Evolutionary conservation across 345 rosid genomes (phyloP).

Genomic region (Sonneratia alba): DNA sequence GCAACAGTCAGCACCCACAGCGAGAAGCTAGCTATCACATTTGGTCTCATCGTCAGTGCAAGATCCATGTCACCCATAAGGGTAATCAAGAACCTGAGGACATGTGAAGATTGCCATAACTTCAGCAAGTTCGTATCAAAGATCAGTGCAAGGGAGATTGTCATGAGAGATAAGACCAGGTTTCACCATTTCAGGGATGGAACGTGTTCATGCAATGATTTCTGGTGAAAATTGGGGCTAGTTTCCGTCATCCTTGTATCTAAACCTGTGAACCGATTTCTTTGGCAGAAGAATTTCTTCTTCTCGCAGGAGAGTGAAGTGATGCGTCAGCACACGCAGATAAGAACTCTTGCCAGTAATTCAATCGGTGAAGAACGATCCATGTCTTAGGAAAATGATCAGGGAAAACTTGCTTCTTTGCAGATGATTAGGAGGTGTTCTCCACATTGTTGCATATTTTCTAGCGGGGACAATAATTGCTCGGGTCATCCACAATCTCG

Average conservation of each 20-base stretch:
- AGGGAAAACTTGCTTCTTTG: too few relatives aligned
- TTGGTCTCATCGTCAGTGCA: conserved; percentile 34
- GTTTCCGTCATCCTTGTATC: neutral
- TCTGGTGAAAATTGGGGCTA: conserved; percentile 28
- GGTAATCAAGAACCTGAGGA: conserved; percentile 53
- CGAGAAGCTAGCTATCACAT: conserved; percentile 58
- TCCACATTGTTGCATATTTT: too few relatives aligned
- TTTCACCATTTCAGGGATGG: conserved; percentile 57
- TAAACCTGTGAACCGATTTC: neutral
- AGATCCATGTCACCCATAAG: conserved; percentile 25
- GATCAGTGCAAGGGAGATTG: conserved; percentile 37
- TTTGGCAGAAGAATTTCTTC: too few relatives aligned
- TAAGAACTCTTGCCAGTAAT: too few relatives aligned
- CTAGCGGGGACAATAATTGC: too few relatives aligned
- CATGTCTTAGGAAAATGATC: too few relatives aligned
- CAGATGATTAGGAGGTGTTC: too few relatives aligned
- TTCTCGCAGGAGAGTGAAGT: neutral
- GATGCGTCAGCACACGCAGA: too few relatives aligned
- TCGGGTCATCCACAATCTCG: too few relatives aligned
- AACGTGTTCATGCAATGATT: conserved; percentile 56
- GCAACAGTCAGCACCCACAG: conserved; percentile 39
- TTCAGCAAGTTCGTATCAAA: conserved; percentile 47
- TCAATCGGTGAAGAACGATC: too few relatives aligned
- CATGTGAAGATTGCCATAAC: conserved; percentile 67
- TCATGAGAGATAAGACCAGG: conserved; percentile 60